Evolutionary conservation across 2,329 filamentous ascomycete species (phyloP).

Genomic region (Colletotrichum sp.): DNA sequence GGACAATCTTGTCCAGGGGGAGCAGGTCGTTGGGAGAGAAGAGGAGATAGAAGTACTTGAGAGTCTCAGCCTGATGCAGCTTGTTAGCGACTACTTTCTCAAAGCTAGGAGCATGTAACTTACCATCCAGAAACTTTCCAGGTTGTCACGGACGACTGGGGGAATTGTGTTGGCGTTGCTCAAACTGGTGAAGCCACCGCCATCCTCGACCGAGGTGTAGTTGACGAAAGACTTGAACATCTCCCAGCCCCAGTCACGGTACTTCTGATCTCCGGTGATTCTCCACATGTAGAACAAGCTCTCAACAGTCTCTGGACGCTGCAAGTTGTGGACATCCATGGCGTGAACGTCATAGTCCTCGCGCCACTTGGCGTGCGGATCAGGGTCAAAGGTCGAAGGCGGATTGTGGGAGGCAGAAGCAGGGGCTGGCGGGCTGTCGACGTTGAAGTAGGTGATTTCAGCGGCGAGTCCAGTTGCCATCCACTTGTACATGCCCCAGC

Average conservation of each 20-base stretch:
- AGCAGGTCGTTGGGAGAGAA: constrained; percentile 86
- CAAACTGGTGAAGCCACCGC: constrained; percentile 83
- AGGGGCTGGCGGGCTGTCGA: constrained; percentile 71
- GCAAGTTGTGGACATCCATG: constrained; percentile 91
- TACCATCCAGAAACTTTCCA: constrained; percentile 99
- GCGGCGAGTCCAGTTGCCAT: constrained; percentile 91
- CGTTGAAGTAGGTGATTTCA: constrained; percentile 91
- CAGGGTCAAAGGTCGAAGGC: constrained; percentile 55
- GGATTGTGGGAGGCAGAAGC: constrained; percentile 58
- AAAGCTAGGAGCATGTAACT: constrained; percentile 36
- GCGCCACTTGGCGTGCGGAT: constrained; percentile 69
- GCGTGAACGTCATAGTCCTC: constrained; percentile 80
- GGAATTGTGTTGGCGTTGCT: constrained; percentile 76
- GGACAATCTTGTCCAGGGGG: constrained; percentile 84
- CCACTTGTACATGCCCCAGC: constrained; percentile 95
- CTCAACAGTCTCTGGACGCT: constrained; percentile 96
- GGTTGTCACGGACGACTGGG: constrained; percentile 78
- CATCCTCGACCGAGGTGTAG: constrained; percentile 79
- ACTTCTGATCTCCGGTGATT: constrained; percentile 87
- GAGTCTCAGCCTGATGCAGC: constrained; percentile 80
- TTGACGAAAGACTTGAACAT: constrained; percentile 95
- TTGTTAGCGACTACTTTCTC: neutral
- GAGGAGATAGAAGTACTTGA: constrained; percentile 97
- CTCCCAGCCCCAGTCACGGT: constrained; percentile 97
- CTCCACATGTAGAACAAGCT: constrained; percentile 98